Evolutionary conservation across 2,329 filamentous ascomycete genomes (phyloP), one percentile per base, ranked within the genome.

Genomic region (Sarocladium strictum): DNA sequence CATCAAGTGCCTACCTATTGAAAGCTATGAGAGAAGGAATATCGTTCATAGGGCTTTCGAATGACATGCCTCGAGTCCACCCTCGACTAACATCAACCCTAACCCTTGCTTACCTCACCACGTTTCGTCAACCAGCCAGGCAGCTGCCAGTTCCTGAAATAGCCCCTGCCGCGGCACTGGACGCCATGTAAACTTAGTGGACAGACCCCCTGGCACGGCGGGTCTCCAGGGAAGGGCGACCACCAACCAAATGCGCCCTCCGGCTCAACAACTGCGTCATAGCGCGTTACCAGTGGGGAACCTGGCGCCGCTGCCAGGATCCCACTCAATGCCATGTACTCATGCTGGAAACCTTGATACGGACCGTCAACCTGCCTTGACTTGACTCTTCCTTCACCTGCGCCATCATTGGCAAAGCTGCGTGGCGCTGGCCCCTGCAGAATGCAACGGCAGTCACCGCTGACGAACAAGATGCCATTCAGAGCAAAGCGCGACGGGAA

Each of bases 381-480:
- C 35, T 15, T 38, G 35, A 19, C 35, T 38, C 12, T 38, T n/a
- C 21, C 40, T 24, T 24, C 3, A 12, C 37, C 21, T 43, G 10
- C 17, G 9, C 19, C 40, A 43, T 23, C 40, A 43, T 10, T 43
- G 40, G 17, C 40, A 12, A n/a, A 17, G n/a, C 14, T 21, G 17
- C 47, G 14, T 35, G 27, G 47, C n/a, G 11, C 3, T 21, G 27
- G 47, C 27, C 26, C 27, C 27, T 26, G 47, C 29, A 51, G 23
- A 11, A 26, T 47, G 43, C 43, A 15, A 29, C 23, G 24, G 47
- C 47, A 51, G 47, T 21, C 47, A 51, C 47, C 47, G 15, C 47
- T 32, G 27, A 23, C 47, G 27, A 33, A n/a, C 27, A 35, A 33
- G 47, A 35, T 51, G 47, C 47, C 47, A 51, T 51, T 51, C 47